Evolutionary conservation across 1,139 yeast species (phyloP).

Genomic region (Yamadazyma friedrichii): DNA sequence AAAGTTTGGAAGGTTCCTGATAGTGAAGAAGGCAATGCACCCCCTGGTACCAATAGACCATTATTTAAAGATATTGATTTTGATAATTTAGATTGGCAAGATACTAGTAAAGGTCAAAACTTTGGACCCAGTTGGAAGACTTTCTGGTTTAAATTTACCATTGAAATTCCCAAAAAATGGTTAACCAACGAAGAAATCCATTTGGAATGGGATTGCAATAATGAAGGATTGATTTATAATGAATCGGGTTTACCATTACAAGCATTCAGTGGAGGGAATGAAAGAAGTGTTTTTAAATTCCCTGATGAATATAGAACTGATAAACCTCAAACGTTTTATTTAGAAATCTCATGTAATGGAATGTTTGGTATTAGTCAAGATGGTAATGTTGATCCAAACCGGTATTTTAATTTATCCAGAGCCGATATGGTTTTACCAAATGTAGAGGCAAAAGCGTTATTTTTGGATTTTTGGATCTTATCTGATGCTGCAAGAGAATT

Average conservation of each 20-base stretch:
- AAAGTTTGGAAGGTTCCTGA: constrained; percentile 68
- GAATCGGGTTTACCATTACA: constrained; percentile 67
- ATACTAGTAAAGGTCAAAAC: constrained; percentile 65
- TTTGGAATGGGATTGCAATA: constrained; percentile 83
- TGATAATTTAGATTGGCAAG: constrained; percentile 47
- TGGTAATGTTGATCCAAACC: constrained; percentile 60
- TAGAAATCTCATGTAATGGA: constrained; percentile 92
- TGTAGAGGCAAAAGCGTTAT: constrained; percentile 72
- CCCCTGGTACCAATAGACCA: constrained; percentile 58
- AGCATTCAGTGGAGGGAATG: constrained; percentile 86
- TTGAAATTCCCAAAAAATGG: constrained; percentile 66
- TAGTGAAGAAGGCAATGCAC: constrained; percentile 27
- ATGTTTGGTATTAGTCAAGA: constrained; percentile 84
- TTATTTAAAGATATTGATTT: constrained; percentile 63
- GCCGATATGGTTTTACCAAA: constrained; percentile 87
- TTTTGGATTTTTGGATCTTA: constrained; percentile 81
- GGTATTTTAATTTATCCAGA: constrained; percentile 61
- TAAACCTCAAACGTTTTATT: constrained; percentile 53
- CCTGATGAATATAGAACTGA: constrained; percentile 52
- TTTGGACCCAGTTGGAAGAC: constrained; percentile 98
- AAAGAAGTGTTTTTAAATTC: constrained; percentile 69
- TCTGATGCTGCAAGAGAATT: constrained; percentile 91
- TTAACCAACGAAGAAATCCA: constrained; percentile 49
- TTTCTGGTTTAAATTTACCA: constrained; percentile 80
- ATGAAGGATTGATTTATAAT: constrained; percentile 80